Percentiles rank a stretch among this genome's conserved stretches.
Conservation (phyloP, 768 basidiomycete genomes). For the Naganishia kalamii region DNA sequence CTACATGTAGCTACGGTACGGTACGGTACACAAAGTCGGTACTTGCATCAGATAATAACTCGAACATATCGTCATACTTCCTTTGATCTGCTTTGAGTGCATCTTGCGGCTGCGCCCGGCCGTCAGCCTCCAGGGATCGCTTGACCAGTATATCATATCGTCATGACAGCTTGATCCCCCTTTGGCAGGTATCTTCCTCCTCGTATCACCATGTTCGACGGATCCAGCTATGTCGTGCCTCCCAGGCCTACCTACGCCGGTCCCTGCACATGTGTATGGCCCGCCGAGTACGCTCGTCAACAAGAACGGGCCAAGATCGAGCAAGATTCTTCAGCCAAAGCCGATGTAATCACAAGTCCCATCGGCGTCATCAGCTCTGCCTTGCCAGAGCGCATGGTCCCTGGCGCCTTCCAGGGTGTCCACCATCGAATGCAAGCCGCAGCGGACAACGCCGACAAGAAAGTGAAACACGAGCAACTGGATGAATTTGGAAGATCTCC, state of each 20-base stretch:
- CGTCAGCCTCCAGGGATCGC: too few species aligned
- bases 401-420: slow-evolving; percentile 2
- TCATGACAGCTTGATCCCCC: too few species aligned
- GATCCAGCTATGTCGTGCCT: neutral
- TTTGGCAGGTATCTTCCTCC: neutral
- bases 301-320: neutral
- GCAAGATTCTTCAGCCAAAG: slow-evolving; percentile 1
- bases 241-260: slow-evolving; percentile 11
- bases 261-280: slow-evolving; percentile 11
- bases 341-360: slow-evolving; percentile 5
- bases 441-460: neutral
- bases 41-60: too few species aligned
- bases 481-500: slow-evolving; percentile 2
- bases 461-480: neutral
- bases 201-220: slow-evolving; percentile 4
- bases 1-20: too few species aligned
- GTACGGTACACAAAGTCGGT: too few species aligned
- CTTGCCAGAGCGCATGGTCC: neutral
- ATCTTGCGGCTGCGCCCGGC: too few species aligned
- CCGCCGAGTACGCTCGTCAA: neutral
- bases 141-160: too few species aligned
- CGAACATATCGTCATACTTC: too few species aligned
- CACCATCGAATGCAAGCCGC: slow-evolving; percentile 8
- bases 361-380: slow-evolving; percentile 8
- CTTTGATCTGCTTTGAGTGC: too few species aligned